Evolutionary conservation across 1,284 basidiomycete genomes (phyloP).

Genomic region (Flammula alnicola): DNA sequence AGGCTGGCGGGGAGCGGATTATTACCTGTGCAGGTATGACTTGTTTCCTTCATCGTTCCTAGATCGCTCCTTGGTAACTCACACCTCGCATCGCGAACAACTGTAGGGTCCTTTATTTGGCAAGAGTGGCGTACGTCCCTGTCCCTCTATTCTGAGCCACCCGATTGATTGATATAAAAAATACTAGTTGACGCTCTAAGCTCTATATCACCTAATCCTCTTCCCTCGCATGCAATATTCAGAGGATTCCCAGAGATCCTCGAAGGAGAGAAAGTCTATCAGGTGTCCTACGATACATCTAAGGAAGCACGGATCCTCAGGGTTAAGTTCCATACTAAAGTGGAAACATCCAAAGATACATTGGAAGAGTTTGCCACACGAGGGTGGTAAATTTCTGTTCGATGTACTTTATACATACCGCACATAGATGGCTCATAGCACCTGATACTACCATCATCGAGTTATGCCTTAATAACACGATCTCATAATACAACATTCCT

Average conservation of each 20-base stretch:
- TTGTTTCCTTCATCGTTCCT: background rate
- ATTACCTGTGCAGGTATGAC: slow-evolving; percentile 30
- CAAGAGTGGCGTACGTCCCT: slow-evolving; percentile 22
- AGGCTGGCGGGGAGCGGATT: slow-evolving; percentile 37
- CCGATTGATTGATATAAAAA: background rate
- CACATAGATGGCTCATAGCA: too few relatives aligned
- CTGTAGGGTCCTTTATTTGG: slow-evolving; percentile 27
- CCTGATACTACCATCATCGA: too few relatives aligned
- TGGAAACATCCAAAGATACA: background rate
- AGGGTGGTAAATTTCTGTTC: too few relatives aligned
- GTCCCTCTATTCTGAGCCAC: too few relatives aligned
- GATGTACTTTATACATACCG: too few relatives aligned
- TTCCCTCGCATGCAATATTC: background rate
- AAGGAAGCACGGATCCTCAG: background rate
- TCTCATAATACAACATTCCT: too few relatives aligned
- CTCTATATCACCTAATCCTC: slow-evolving; percentile 29
- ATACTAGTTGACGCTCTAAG: slow-evolving; percentile 26
- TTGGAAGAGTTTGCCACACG: background rate
- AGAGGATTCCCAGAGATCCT: background rate
- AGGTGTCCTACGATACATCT: background rate
- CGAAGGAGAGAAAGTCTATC: background rate
- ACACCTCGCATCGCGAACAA: too few relatives aligned
- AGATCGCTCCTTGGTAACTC: slow-evolving; percentile 38
- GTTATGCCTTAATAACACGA: too few relatives aligned
- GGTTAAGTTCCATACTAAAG: background rate